These are phyloP conservation scores for Aspergillus aculeatinus DNA, from an alignment of 2,329 filamentous ascomycete species.

Conservation along the genomic window DNA sequence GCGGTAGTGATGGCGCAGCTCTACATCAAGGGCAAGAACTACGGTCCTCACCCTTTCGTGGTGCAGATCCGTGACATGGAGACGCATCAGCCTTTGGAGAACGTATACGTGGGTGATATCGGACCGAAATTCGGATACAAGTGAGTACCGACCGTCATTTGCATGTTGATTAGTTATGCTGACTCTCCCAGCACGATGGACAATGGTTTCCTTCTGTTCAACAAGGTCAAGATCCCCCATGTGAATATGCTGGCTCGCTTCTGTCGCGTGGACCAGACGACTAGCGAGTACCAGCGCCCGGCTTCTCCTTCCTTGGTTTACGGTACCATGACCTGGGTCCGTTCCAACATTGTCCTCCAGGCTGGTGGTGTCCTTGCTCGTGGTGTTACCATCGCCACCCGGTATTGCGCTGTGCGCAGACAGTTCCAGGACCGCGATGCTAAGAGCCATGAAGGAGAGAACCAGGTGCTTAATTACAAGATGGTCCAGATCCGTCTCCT, in stretches of 20 bases:
- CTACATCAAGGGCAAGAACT: slow-evolving; percentile 64
- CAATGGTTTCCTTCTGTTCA: slow-evolving; percentile 76
- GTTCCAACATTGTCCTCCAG: slow-evolving; percentile 71
- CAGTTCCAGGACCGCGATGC: slow-evolving; percentile 76
- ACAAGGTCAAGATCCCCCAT: slow-evolving; percentile 73
- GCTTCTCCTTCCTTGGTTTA: slow-evolving; percentile 68
- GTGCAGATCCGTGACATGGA: slow-evolving; percentile 70
- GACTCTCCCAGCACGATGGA: slow-evolving; percentile 64
- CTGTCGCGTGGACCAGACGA: slow-evolving; percentile 66
- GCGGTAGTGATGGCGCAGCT: slow-evolving; percentile 79
- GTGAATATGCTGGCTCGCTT: slow-evolving; percentile 72
- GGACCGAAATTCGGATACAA: slow-evolving; percentile 79
- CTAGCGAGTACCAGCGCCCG: slow-evolving; percentile 66
- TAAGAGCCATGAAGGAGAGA: slow-evolving; percentile 61
- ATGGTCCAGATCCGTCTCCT: slow-evolving; percentile 75
- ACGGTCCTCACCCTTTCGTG: slow-evolving; percentile 75
- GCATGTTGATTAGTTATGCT: neutral
- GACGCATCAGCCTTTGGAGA: slow-evolving; percentile 67
- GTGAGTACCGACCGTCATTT: slow-evolving; percentile 28
- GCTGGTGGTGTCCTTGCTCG: slow-evolving; percentile 69
- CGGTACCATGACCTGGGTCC: slow-evolving; percentile 73
- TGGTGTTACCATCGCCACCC: slow-evolving; percentile 74
- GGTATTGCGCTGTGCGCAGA: slow-evolving; percentile 71
- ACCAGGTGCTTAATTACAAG: slow-evolving; percentile 75
- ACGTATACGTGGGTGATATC: slow-evolving; percentile 75